Evolutionary conservation across 352 stramenopile species (phyloP), one percentile per base, ranked within the genome.

Genomic region (Pythium oligandrum): DNA sequence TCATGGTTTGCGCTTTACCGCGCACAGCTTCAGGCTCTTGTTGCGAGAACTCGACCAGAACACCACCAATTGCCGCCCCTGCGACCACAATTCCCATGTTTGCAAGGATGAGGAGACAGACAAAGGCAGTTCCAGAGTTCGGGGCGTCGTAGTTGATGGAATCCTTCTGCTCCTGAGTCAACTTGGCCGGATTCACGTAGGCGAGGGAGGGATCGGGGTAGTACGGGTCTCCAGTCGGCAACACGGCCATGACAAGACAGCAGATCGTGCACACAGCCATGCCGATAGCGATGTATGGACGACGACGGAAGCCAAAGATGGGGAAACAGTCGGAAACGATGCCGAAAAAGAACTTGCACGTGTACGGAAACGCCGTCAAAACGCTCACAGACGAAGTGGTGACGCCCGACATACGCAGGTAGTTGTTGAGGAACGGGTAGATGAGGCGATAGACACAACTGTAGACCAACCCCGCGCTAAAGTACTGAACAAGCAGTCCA

Each of bases 11-110:
- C 32, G 63, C 56, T 1, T 43, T 66, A 31, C 71, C 71, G 2
- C 67, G 64, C 32, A 61, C 45, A 4, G 47, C 48, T 31, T 61
- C 50, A 1, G 58, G 48, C 54, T 81, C 71, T 17, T 48, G 55
- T 39, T 76, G 68, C 10, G 66, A 66, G 10, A 75, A 46, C 44
- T 72, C 59, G 17, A 82, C 69, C 5, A 73, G 47, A 39, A 71
- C 57, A 1, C 73, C 75, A 59, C 83, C 73, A 32, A 62, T 60
- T 34, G 73, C 71, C 1, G 80, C 66, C 60, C 75, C 70, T 6
- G 74, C 66, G 47, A 83, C 68, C 32, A 86, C 71, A 39, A 80
- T 83, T 30, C 75, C 75, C 31, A 82, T 37, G 49, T 78, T 83
- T 1, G 78, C 76, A 8, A 82, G 8, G 11, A 81, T 76, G 40